These are phyloP conservation scores for Russula lepida DNA, from an alignment of 768 basidiomycete genomes.

Conservation along the genomic window DNA sequence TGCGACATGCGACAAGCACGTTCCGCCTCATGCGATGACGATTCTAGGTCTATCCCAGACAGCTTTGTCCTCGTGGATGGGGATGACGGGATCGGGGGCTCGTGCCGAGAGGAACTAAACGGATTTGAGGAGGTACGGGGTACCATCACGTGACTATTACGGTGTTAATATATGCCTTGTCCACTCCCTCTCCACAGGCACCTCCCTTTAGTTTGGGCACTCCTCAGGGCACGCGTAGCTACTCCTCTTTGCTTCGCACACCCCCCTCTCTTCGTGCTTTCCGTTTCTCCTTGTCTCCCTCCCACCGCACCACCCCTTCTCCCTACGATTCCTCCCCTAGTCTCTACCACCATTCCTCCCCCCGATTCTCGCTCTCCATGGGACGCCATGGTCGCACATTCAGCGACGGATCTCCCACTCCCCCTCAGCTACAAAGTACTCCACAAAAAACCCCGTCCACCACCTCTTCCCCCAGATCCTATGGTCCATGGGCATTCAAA, in stretches of 20 bases:
- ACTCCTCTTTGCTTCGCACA: conserved; percentile 31
- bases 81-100: conserved; percentile 21
- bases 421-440: not conserved
- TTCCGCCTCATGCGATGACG: conserved; percentile 24
- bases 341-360: conserved; percentile 22
- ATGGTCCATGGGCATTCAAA: conserved; percentile 27
- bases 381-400: conserved; percentile 34
- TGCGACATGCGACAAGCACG: conserved; percentile 30
- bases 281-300: conserved; percentile 35
- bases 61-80: conserved; percentile 37
- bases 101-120: conserved; percentile 5
- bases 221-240: conserved; percentile 28
- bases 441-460: conserved; percentile 2
- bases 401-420: conserved; percentile 16
- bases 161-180: conserved; percentile 9
- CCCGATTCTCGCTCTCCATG: conserved; percentile 1
- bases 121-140: conserved; percentile 10
- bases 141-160: conserved; percentile 12
- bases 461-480: conserved; percentile 4
- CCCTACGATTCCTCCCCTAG: conserved; percentile 30
- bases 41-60: conserved; percentile 31
- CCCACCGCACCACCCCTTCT: conserved; percentile 34
- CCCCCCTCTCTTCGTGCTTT: conserved; percentile 35
- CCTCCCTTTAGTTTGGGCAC: conserved; percentile 22
- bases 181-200: conserved; percentile 5